These are phyloP conservation scores for Aplosporella prunicola DNA, from an alignment of 2,329 filamentous ascomycete genomes.

Conservation along the genomic window DNA sequence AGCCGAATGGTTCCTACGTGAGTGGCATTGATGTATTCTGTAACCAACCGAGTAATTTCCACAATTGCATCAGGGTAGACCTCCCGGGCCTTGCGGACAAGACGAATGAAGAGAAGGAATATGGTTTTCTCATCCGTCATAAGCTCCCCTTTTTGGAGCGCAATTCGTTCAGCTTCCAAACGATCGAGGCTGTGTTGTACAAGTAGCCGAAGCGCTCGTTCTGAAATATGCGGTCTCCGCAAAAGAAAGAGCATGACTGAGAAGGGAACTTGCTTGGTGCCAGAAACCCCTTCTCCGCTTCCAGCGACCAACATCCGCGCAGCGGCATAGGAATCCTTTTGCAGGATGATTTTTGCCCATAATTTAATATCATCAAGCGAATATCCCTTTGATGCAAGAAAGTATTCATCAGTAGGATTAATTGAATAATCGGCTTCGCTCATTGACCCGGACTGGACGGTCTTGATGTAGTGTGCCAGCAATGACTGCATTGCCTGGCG, in stretches of 20 bases:
- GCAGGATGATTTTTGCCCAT: conserved; percentile 3
- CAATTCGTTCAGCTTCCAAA: conserved; percentile 19
- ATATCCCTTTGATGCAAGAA: background rate
- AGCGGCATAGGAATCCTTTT: background rate
- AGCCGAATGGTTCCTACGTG: background rate
- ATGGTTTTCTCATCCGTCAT: conserved; percentile 15
- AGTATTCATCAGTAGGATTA: no score
- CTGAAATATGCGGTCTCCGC: conserved; percentile 32
- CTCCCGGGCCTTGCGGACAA: conserved; percentile 42
- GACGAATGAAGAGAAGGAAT: conserved; percentile 34
- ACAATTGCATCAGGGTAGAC: conserved; percentile 40
- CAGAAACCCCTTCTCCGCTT: background rate
- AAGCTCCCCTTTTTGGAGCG: background rate
- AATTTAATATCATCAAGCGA: conserved; percentile 1
- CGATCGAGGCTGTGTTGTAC: conserved; percentile 31
- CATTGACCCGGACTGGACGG: no score
- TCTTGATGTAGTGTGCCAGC: background rate
- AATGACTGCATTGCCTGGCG: conserved; percentile 2
- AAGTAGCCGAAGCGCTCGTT: conserved; percentile 34
- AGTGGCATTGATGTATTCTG: conserved; percentile 20
- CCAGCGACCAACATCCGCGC: background rate
- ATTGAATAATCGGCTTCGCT: no score
- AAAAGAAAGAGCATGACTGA: conserved; percentile 42
- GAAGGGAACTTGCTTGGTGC: conserved; percentile 25
- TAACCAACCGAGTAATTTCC: conserved; percentile 32